A percentile compares a stretch with the other conserved stretches of the same genome.
Conservation (phyloP, 2,329 filamentous ascomycete species). For the Neonectria magnoliae region DNA sequence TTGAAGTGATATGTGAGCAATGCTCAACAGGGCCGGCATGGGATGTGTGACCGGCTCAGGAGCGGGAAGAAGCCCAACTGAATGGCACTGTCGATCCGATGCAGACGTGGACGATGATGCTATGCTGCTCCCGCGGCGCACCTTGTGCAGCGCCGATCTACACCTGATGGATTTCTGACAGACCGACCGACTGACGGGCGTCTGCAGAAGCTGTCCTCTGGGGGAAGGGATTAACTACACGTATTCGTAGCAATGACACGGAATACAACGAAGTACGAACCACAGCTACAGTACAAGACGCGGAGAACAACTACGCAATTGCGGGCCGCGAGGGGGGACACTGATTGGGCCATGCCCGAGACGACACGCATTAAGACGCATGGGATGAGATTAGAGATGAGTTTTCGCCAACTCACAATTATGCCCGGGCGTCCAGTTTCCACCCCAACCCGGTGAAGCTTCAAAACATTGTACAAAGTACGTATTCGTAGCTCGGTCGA, state of each 20-base stretch:
- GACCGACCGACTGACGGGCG: not conserved
- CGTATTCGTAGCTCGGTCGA: slow-evolving; percentile 7
- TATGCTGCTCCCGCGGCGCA: not conserved
- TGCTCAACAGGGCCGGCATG: not conserved
- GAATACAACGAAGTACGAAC: not conserved
- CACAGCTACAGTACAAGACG: not conserved
- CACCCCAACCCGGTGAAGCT: not conserved
- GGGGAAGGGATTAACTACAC: not conserved
- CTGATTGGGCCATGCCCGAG: slow-evolving; percentile 3
- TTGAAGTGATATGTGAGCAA: not conserved
- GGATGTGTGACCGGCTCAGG: slow-evolving; percentile 3
- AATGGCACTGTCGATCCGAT: slow-evolving; percentile 18
- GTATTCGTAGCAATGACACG: not conserved
- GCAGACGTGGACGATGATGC: slow-evolving; percentile 10
- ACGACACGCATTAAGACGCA: slow-evolving; percentile 21
- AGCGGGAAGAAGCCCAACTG: not conserved
- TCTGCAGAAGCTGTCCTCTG: not conserved
- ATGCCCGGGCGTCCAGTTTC: slow-evolving; percentile 12
- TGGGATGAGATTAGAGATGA: slow-evolving; percentile 22
- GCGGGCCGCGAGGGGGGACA: not conserved
- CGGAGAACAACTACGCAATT: not conserved
- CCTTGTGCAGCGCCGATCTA: slow-evolving; percentile 15
- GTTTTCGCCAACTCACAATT: slow-evolving; percentile 13
- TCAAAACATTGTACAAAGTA: not conserved
- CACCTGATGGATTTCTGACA: not conserved